Evolutionary conservation across 2,329 filamentous ascomycete species (phyloP), one percentile per base, ranked within the genome.

Genomic region (Nakataea oryzae): DNA sequence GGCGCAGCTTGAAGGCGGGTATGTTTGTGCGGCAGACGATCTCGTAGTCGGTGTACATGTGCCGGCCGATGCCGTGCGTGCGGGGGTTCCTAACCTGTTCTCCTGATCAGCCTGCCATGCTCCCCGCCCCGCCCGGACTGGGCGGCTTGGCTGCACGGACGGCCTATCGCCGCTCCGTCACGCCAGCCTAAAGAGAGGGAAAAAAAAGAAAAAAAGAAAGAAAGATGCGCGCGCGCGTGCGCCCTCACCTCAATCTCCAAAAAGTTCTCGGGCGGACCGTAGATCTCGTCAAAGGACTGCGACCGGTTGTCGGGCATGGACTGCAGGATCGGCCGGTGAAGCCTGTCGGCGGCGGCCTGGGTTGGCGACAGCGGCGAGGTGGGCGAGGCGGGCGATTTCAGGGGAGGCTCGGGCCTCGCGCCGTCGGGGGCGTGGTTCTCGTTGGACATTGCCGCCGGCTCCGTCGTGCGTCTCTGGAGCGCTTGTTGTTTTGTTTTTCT

Each of bases 11-110:
- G 84, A 99, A 99, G 69, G 95, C 93, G 63, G 95, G 95, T 73
- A 99, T 99, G 79, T 99, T 99, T 77, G 95, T 99, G 70, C 90
- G 88, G 80, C 95, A 96, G 70, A 96, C 84, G 72, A 99, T 97
- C 77, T 97, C 93, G 81, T 97, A 99, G 77, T 96, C 95, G 62
- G 95, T 99, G 81, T 97, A 97, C 92, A 96, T 96, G 79, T 86
- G 86, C 69, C 95, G 90, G 66, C 93, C 93, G 72, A 95, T 92
- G 74, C 96, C 95, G 76, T 96, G 91, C 30, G 93, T 96, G 77
- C 92, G 88, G 41, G 95, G 95, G 74, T 95, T 95, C 73, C 89
- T 89, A 69, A 97, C 91, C 92, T 96, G 74, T 67, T 57, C 24
- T 55, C 24, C 14, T 41, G 14, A 17, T 41, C 34, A 41, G 34